Evolutionary conservation across 352 stramenopile genomes (phyloP).

Genomic region (Phytopythium litorale): DNA sequence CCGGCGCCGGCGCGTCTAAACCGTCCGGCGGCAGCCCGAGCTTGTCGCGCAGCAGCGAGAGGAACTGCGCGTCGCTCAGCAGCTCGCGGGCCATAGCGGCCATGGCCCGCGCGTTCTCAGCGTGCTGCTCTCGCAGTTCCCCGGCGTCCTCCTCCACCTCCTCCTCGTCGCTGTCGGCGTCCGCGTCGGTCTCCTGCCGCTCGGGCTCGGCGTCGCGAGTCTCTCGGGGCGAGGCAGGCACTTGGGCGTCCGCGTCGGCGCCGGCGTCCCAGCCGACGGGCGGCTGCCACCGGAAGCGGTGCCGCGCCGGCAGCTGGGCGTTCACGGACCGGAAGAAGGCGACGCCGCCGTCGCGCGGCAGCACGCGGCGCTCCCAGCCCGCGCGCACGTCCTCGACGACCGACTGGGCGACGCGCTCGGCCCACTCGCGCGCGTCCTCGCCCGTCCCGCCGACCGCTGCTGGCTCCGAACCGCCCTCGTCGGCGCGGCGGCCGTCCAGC

Average conservation of each 20-base stretch:
- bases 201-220: constrained; percentile 12
- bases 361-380: constrained; percentile 58
- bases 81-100: constrained; percentile 29
- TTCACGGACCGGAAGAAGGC: constrained; percentile 73
- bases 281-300: constrained; percentile 48
- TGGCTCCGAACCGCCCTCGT: constrained; percentile 7
- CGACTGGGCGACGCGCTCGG: constrained; percentile 36
- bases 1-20: neutral
- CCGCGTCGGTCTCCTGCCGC: constrained; percentile 1
- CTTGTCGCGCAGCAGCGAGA: constrained; percentile 49
- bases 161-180: constrained; percentile 14
- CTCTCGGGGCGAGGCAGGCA: neutral
- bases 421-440: constrained; percentile 35
- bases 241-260: neutral
- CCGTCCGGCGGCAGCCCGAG: constrained; percentile 39
- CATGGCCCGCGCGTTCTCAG: constrained; percentile 24
- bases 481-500: constrained; percentile 16
- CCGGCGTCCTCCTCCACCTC: constrained; percentile 7
- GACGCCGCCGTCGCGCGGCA: constrained; percentile 45
- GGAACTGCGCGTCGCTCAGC: constrained; percentile 58
- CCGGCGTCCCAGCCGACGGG: constrained; percentile 27
- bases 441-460: neutral
- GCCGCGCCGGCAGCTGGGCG: constrained; percentile 26
- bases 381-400: constrained; percentile 39
- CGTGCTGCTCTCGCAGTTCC: constrained; percentile 17